These are phyloP conservation scores for Pisolithus albus DNA, from an alignment of 768 basidiomycete genomes.

Conservation along the genomic window DNA sequence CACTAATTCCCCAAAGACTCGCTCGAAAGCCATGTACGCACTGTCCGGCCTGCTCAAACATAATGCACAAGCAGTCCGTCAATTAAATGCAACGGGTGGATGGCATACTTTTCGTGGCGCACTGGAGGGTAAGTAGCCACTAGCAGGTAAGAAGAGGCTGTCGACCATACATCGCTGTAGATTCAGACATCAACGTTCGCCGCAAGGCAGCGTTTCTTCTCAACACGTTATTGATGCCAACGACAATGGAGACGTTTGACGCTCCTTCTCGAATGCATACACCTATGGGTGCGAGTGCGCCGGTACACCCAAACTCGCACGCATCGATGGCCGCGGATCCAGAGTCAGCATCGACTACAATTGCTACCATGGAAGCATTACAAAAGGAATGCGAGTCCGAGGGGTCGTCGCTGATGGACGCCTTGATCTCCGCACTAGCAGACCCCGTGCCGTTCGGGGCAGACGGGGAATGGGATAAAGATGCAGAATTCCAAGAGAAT, in stretches of 20 bases:
- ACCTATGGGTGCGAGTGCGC: slow-evolving; percentile 20
- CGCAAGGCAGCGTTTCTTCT: slow-evolving; percentile 77
- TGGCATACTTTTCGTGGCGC: slow-evolving; percentile 58
- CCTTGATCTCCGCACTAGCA: slow-evolving; percentile 46
- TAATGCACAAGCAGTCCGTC: slow-evolving; percentile 56
- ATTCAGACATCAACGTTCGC: slow-evolving; percentile 71
- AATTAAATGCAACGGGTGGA: slow-evolving; percentile 46
- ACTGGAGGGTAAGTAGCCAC: slow-evolving; percentile 46
- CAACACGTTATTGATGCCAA: slow-evolving; percentile 58
- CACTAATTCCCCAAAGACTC: slow-evolving; percentile 43
- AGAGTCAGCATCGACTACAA: slow-evolving; percentile 42
- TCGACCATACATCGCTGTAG: slow-evolving; percentile 30
- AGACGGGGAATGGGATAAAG: slow-evolving; percentile 59
- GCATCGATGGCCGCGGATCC: slow-evolving; percentile 56
- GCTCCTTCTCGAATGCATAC: slow-evolving; percentile 13
- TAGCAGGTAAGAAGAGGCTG: background rate
- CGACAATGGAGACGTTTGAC: slow-evolving; percentile 9
- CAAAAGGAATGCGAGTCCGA: slow-evolving; percentile 24
- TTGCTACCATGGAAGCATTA: slow-evolving; percentile 44
- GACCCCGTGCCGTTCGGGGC: slow-evolving; percentile 56
- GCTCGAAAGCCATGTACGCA: slow-evolving; percentile 79
- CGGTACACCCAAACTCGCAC: slow-evolving; percentile 70
- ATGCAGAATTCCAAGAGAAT: slow-evolving; percentile 63
- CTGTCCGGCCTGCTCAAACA: slow-evolving; percentile 78
- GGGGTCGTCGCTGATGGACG: slow-evolving; percentile 35